phyloP scores from a whole-genome alignment of 495 filamentous ascomycete genomes.

The Lepraria neglecta region DNA sequence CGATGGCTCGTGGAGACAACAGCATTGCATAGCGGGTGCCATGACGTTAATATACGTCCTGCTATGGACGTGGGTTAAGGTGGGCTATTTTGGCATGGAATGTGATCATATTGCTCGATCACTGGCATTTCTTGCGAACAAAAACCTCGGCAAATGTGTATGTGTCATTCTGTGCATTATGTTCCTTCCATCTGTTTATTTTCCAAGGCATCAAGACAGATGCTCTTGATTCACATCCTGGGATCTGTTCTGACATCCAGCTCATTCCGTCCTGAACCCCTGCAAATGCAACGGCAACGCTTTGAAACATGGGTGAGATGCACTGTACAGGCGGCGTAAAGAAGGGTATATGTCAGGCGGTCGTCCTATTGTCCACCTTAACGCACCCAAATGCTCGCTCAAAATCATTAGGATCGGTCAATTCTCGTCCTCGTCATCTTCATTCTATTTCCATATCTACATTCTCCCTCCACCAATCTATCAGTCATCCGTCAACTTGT shows the following conservation, averaged over 20 bases:
- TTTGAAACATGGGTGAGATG: slow-evolving; percentile 4
- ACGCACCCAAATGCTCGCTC: slow-evolving; percentile 11
- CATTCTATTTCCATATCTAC: neutral
- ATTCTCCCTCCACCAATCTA: slow-evolving; percentile 9
- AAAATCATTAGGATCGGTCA: slow-evolving; percentile 8
- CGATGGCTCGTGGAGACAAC: neutral
- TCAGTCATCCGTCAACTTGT: slow-evolving; percentile 46
- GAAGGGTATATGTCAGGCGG: slow-evolving; percentile 20
- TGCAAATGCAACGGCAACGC: slow-evolving; percentile 21
- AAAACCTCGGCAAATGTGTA: neutral
- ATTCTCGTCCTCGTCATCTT: neutral
- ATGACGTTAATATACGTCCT: too few relatives aligned
- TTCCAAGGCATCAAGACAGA: slow-evolving; percentile 1
- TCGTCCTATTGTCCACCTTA: neutral
- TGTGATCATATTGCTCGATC: neutral
- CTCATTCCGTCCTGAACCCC: slow-evolving; percentile 5
- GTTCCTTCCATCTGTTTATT: neutral
- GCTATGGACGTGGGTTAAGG: neutral
- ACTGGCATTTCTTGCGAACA: neutral
- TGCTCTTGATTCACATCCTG: neutral
- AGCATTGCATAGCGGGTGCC: neutral
- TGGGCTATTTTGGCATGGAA: neutral
- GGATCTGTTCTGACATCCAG: neutral
- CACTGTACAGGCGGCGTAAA: slow-evolving; percentile 17
- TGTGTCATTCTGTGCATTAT: slow-evolving; percentile 2